These are phyloP conservation scores for Penicillium lividum DNA, from an alignment of 495 filamentous ascomycete species.

Conservation along the genomic window DNA sequence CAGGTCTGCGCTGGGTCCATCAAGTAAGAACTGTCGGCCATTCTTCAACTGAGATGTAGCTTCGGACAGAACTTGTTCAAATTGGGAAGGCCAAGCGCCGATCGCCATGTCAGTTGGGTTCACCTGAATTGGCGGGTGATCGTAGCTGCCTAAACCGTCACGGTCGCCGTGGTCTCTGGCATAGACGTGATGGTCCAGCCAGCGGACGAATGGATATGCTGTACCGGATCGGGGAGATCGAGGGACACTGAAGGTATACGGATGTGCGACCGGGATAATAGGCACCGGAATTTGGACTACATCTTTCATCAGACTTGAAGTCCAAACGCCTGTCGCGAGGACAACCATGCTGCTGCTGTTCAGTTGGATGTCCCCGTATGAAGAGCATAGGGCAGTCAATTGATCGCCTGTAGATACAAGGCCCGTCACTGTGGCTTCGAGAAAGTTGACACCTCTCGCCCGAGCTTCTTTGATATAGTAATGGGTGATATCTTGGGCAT, in stretches of 20 bases:
- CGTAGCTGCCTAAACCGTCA: constrained; percentile 35
- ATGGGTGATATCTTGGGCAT: constrained; percentile 24
- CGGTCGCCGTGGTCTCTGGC: constrained; percentile 35
- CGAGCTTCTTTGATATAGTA: constrained; percentile 39
- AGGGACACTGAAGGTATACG: constrained; percentile 32
- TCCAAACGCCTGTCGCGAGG: constrained; percentile 38
- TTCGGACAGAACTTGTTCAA: constrained; percentile 30
- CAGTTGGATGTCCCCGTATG: constrained; percentile 23
- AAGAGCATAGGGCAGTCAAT: constrained; percentile 18
- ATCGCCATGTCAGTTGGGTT: constrained; percentile 25
- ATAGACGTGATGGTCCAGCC: constrained; percentile 40
- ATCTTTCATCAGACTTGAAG: constrained; percentile 21
- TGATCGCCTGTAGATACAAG: constrained; percentile 2
- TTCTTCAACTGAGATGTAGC: constrained; percentile 22
- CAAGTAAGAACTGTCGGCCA: constrained; percentile 13
- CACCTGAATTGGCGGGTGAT: constrained; percentile 28
- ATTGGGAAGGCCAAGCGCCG: constrained; percentile 29
- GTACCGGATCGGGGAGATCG: constrained; percentile 15
- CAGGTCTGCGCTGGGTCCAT: not conserved
- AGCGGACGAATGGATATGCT: constrained; percentile 32
- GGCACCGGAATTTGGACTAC: constrained; percentile 28
- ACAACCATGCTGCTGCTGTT: constrained; percentile 25
- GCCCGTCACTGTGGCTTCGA: constrained; percentile 27
- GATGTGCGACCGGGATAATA: constrained; percentile 37
- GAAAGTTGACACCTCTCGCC: constrained; percentile 22